phyloP scores from a whole-genome alignment of 768 basidiomycete species.

The Lyophyllum decastes region DNA sequence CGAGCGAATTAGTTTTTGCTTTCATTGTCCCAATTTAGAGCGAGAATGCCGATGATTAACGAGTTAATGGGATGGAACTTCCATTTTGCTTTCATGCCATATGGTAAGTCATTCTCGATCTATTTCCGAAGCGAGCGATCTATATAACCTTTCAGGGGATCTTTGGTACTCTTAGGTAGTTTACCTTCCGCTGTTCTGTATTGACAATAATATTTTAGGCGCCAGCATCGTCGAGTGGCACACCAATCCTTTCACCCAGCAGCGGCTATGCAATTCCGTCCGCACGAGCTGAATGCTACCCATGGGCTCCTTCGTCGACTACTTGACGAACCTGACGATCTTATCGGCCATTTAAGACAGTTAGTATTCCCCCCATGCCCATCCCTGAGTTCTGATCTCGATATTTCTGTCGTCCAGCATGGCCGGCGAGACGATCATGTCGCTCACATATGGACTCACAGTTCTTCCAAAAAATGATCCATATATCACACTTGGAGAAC shows the following conservation, averaged over 20 bases:
- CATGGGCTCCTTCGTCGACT: conserved; percentile 23
- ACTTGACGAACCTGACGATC: conserved; percentile 19
- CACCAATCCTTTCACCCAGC: neutral
- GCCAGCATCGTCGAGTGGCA: neutral
- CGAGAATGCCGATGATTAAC: conserved; percentile 26
- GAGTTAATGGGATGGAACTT: conserved; percentile 26
- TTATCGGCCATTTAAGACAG: conserved; percentile 14
- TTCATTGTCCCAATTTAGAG: conserved; percentile 17
- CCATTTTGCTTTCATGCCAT: conserved; percentile 14
- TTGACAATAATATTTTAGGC: neutral
- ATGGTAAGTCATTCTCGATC: no score
- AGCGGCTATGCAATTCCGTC: conserved; percentile 15
- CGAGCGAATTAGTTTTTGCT: conserved; percentile 7
- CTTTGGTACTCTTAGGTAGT: no score
- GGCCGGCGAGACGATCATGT: conserved; percentile 28
- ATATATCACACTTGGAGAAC: conserved; percentile 28
- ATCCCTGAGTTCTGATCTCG: neutral
- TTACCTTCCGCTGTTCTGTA: no score
- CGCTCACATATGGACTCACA: conserved; percentile 35
- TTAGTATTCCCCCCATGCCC: neutral
- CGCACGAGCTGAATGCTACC: conserved; percentile 20
- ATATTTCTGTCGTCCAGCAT: conserved; percentile 1
- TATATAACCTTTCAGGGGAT: neutral
- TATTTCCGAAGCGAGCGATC: no score
- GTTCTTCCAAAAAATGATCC: conserved; percentile 32